Evolutionary conservation across 768 basidiomycete genomes (phyloP), one percentile per base, ranked within the genome.

Genomic region (Pisolithus marmoratus): DNA sequence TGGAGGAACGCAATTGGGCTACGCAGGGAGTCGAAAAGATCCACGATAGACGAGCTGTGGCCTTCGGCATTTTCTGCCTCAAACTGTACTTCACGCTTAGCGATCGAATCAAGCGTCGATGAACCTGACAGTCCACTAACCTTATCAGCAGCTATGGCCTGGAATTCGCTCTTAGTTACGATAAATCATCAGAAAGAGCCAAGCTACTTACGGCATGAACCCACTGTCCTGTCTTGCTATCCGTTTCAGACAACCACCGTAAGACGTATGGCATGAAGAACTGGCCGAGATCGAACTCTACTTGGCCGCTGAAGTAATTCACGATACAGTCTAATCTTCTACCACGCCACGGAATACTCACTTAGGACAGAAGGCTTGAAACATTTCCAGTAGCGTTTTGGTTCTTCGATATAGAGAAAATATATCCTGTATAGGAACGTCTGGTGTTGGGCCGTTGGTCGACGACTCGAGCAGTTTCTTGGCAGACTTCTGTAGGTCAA

Each of bases 31-130:
- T 93, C 93, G 62, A 98, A 97, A 1, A 99, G 76, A 68, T 99
- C 96, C 22, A 94, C 85, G 50, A 99, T 94, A 0, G 95, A 98
- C n/a, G 94, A 94, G 59, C 92, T 95, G 61, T 94, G 90, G 0
- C 89, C 89, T 67, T 90, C 83, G 11, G 74, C 53, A 54, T 88
- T 79, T 71, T 93, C 80, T 51, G 90, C 77, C 74, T 93, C 78
- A 58, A 90, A 91, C 85, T 88, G n/a, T 34, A 5, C 34, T 34
- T 34, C 5, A 15, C 5, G 15, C 14, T 34, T 14, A 34, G 34
- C 34, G 5, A 34, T 34, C 24, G 41, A 36, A 7, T 31, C 7
- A 29, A 22, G 22, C 8, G 19, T 44, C 51, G 43, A 45, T 58
- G 24, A 56, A 54, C 37, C 43, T 40, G 17, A 23, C 31, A 34